Evolutionary conservation across 2,329 filamentous ascomycete genomes (phyloP).

Genomic region (Raffaelea arxii): DNA sequence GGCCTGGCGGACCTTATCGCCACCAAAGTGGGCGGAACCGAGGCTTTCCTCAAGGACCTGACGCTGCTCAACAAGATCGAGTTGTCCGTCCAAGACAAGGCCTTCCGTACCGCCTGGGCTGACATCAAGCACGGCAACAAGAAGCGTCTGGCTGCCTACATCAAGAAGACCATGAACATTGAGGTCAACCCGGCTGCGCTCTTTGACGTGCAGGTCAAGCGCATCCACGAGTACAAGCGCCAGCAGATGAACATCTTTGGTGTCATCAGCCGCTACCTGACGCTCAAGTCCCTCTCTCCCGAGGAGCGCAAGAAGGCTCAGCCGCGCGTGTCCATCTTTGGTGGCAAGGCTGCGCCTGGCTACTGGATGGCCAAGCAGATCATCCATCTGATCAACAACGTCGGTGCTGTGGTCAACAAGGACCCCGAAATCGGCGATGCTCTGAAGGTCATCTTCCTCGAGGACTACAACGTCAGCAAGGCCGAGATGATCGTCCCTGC

Average conservation of each 20-base stretch:
- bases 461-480: constrained; percentile 99
- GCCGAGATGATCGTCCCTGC: constrained; percentile 93
- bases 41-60: constrained; percentile 75
- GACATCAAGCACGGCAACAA: constrained; percentile 98
- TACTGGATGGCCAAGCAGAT: constrained; percentile 99
- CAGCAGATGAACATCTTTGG: constrained; percentile 99
- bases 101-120: constrained; percentile 88
- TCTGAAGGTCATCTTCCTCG: constrained; percentile 92
- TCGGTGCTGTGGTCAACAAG: constrained; percentile 82
- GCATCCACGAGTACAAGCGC: constrained; percentile 98
- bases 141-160: constrained; percentile 80
- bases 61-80: constrained; percentile 81
- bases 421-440: constrained; percentile 87
- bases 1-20: constrained; percentile 85
- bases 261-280: constrained; percentile 87
- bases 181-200: constrained; percentile 78
- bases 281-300: constrained; percentile 73
- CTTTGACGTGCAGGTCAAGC: constrained; percentile 97
- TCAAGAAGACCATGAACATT: constrained; percentile 71
- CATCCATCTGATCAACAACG: constrained; percentile 91
- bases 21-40: constrained; percentile 72
- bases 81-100: constrained; percentile 71
- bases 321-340: constrained; percentile 90
- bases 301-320: constrained; percentile 80
- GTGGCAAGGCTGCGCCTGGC: constrained; percentile 92